Conservation (phyloP, 2,329 filamentous ascomycete species). For the Colletotrichum eremochloae region DNA sequence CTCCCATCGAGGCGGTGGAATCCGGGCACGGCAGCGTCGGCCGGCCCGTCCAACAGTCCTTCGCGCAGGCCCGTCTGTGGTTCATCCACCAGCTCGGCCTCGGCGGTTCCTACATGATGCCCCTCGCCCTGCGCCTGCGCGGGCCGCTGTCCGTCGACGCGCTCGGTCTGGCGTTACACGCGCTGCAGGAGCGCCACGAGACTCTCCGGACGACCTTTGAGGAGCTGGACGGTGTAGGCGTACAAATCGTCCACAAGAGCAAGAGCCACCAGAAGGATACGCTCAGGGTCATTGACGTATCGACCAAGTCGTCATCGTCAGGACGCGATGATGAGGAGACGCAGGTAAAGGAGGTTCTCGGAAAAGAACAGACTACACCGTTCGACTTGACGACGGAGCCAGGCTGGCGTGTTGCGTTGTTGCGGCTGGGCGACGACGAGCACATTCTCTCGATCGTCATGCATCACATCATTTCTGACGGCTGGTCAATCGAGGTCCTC, state of each 20-base stretch:
- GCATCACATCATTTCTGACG: slow-evolving; percentile 35
- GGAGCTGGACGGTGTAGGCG: background rate
- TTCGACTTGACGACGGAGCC: background rate
- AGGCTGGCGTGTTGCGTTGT: slow-evolving; percentile 23
- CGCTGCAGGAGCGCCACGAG: slow-evolving; percentile 44
- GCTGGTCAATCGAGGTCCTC: slow-evolving; percentile 10
- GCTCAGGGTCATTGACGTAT: slow-evolving; percentile 17
- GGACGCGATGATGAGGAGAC: slow-evolving; percentile 36
- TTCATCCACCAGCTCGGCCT: slow-evolving; percentile 44
- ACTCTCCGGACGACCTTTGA: slow-evolving; percentile 44
- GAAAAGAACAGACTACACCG: background rate
- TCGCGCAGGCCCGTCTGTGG: slow-evolving; percentile 45
- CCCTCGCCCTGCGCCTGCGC: slow-evolving; percentile 34
- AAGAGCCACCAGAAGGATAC: background rate
- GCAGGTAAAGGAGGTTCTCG: slow-evolving; percentile 10
- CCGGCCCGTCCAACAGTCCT: slow-evolving; percentile 43
- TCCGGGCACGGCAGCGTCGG: background rate
- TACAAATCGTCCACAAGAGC: slow-evolving; percentile 17
- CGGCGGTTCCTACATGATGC: slow-evolving; percentile 42
- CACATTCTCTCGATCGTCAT: slow-evolving; percentile 14
- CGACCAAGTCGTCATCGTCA: too few species aligned
- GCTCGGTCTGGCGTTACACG: slow-evolving; percentile 28
- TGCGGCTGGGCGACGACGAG: slow-evolving; percentile 11
- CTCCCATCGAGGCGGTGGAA: background rate
- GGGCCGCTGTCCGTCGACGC: slow-evolving; percentile 40